phyloP scores from a whole-genome alignment of 1,284 basidiomycete species.

The Volvariella surrecta region DNA sequence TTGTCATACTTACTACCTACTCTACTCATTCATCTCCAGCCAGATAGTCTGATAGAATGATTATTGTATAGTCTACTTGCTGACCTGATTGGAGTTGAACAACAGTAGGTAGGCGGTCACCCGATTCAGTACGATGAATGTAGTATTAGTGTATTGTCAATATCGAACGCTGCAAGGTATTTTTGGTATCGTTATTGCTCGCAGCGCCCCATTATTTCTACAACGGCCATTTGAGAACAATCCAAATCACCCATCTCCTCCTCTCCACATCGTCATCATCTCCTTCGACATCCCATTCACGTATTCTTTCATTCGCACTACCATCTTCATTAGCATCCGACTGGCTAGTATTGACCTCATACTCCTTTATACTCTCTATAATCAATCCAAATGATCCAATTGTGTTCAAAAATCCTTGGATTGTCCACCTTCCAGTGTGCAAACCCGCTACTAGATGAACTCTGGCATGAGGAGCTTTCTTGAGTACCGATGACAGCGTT shows the following conservation, averaged over 20 bases:
- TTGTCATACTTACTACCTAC: too few species aligned
- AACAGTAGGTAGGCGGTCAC: too few species aligned
- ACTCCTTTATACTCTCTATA: slow-evolving; percentile 7
- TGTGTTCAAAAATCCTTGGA: slow-evolving; percentile 47
- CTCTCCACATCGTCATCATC: slow-evolving; percentile 55
- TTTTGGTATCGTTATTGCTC: too few species aligned
- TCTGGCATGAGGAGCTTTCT: slow-evolving; percentile 32
- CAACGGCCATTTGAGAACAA: slow-evolving; percentile 44
- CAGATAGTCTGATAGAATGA: too few species aligned
- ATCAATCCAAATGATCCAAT: slow-evolving; percentile 23
- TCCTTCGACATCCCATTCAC: slow-evolving; percentile 47
- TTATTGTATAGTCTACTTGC: too few species aligned
- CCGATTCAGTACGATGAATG: too few species aligned
- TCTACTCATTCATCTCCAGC: too few species aligned
- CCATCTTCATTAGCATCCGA: slow-evolving; percentile 31
- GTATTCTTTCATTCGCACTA: slow-evolving; percentile 25
- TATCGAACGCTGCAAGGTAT: too few species aligned
- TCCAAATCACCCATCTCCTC: slow-evolving; percentile 64
- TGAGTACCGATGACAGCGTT: slow-evolving; percentile 40
- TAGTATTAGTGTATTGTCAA: too few species aligned
- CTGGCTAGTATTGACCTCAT: slow-evolving; percentile 35
- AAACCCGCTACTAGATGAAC: slow-evolving; percentile 59
- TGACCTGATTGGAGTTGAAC: too few species aligned
- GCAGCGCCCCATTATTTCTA: too few species aligned
- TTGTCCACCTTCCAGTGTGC: slow-evolving; percentile 65